A percentile compares a stretch with the other conserved stretches of the same genome.
Evolutionary conservation across 768 basidiomycete genomes (phyloP).

Genomic region (Lactifluus hygrophoroides): DNA sequence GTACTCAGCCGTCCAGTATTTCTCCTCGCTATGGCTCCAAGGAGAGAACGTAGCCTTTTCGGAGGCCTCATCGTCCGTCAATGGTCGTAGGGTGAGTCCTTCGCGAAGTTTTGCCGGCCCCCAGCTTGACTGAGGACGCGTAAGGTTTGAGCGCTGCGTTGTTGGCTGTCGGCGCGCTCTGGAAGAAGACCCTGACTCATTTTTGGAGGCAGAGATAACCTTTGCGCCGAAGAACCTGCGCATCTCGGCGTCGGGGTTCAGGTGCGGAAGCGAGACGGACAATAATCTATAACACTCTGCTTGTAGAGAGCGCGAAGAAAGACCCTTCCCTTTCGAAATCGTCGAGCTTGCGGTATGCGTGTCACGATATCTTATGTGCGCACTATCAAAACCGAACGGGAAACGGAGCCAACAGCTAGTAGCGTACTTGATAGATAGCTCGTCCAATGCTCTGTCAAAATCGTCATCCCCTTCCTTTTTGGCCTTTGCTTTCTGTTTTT

Average conservation of each 20-base stretch:
- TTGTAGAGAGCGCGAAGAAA: conserved; percentile 25
- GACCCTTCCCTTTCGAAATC: conserved; percentile 9
- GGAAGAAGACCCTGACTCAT: conserved; percentile 27
- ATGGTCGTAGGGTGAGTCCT: conserved; percentile 56
- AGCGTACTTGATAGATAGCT: conserved; percentile 67
- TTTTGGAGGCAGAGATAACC: conserved; percentile 63
- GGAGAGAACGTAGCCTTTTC: conserved; percentile 34
- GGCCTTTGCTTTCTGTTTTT: conserved; percentile 57
- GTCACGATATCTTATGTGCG: conserved; percentile 40
- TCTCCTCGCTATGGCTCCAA: conserved; percentile 47
- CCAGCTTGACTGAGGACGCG: conserved; percentile 70
- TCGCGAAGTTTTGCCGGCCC: conserved; percentile 60
- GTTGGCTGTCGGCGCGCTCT: conserved; percentile 36
- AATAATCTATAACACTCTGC: conserved; percentile 47
- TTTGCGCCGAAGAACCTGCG: conserved; percentile 90
- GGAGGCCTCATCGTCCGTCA: conserved; percentile 47
- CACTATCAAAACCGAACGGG: background rate
- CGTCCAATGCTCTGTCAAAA: conserved; percentile 74
- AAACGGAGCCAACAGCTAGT: background rate
- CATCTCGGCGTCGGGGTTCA: conserved; percentile 87
- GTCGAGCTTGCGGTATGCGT: conserved; percentile 30
- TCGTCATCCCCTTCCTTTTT: conserved; percentile 62
- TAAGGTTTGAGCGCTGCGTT: conserved; percentile 57
- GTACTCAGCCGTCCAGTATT: conserved; percentile 87
- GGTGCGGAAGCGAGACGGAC: conserved; percentile 67